Evolutionary conservation across 768 basidiomycete genomes (phyloP).

Genomic region (Kwoniella sp.): DNA sequence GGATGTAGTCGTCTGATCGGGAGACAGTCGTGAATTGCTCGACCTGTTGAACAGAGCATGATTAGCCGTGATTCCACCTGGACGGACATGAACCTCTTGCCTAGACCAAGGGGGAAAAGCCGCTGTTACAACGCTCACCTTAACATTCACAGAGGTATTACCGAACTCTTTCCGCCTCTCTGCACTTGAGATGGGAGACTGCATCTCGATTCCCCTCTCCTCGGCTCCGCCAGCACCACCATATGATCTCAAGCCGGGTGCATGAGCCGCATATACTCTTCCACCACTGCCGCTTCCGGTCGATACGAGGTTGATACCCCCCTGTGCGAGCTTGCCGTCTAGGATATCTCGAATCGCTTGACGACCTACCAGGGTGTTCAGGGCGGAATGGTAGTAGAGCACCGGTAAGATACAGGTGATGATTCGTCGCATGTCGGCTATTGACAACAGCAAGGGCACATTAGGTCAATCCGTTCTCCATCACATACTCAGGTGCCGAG

Average conservation of each 20-base stretch:
- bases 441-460: background rate
- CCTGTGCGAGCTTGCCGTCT: conserved; percentile 11
- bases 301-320: conserved; percentile 10
- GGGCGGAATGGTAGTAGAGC: conserved; percentile 15
- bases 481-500: no score
- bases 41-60: background rate
- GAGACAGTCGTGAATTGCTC: conserved; percentile 6
- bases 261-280: conserved; percentile 4
- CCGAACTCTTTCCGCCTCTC: background rate
- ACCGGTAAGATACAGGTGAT: conserved; percentile 18
- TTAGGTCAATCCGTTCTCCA: background rate
- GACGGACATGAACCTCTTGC: no score
- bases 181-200: conserved; percentile 5
- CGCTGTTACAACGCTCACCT: background rate
- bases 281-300: conserved; percentile 16
- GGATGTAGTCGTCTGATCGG: conserved; percentile 14
- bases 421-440: conserved; percentile 20
- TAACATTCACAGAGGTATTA: background rate
- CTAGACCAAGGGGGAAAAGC: no score
- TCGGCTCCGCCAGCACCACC: background rate
- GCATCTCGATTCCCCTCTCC: conserved; percentile 7
- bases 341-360: conserved; percentile 16
- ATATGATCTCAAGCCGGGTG: conserved; percentile 10
- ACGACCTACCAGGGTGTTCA: conserved; percentile 14
- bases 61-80: no score